Evolutionary conservation across 768 basidiomycete genomes (phyloP).

Genomic region (Boletus tomentosulus): DNA sequence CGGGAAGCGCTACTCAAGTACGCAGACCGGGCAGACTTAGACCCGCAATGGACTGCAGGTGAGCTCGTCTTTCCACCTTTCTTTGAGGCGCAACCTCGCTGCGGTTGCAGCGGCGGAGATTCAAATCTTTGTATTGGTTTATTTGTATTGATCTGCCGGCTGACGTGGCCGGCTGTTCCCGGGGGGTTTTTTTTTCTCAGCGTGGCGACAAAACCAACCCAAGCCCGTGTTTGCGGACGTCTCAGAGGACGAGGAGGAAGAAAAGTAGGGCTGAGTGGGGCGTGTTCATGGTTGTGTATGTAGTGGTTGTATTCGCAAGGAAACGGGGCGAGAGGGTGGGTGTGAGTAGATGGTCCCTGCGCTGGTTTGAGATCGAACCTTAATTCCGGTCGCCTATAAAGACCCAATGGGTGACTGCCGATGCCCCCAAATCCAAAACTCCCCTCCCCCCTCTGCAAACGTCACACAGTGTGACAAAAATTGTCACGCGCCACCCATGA

Average conservation of each 20-base stretch:
- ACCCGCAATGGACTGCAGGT: conserved; percentile 87
- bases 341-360: conserved; percentile 59
- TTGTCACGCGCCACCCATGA: conserved; percentile 70
- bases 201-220: conserved; percentile 84
- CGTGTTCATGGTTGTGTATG: not conserved
- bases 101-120: conserved; percentile 31
- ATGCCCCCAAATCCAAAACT: conserved; percentile 61
- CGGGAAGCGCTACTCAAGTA: conserved; percentile 96
- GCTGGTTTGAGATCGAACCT: conserved; percentile 76
- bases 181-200: conserved; percentile 58
- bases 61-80: conserved; percentile 32
- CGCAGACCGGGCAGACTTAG: conserved; percentile 67
- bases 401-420: conserved; percentile 64
- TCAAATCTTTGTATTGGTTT: conserved; percentile 27
- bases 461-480: conserved; percentile 61
- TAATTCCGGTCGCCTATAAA: conserved; percentile 80
- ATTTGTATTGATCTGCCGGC: conserved; percentile 34
- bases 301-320: conserved; percentile 5
- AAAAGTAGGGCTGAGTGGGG: conserved; percentile 43
- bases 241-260: conserved; percentile 53
- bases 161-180: conserved; percentile 53
- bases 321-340: conserved; percentile 21
- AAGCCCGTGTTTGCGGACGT: conserved; percentile 75
- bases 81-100: conserved; percentile 17
- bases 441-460: conserved; percentile 45